Base-by-base conservation (phyloP, 2,329 filamentous ascomycete species). In the Plectosphaerella plurivora region DNA sequence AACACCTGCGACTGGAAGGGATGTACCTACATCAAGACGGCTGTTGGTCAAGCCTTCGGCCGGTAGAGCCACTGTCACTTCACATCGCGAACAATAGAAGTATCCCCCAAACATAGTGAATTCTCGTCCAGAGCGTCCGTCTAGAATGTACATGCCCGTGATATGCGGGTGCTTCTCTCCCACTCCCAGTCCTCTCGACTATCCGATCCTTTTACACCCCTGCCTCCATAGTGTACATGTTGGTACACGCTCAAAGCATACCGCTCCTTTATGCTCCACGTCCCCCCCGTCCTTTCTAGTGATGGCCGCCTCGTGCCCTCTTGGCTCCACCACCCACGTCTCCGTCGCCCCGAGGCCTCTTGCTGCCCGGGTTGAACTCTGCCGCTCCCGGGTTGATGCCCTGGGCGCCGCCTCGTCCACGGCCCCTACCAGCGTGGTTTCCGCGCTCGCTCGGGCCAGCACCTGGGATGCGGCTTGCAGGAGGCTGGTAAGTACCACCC, bases 311-410 rank as follows among this genome's bases (percentile, higher is more conserved):
- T 36, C 73, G 64, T 4, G 71, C 68, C 53, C 73, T 63, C 63
- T 75, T 75, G 4, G 70, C 71, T 18, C 72, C 72, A 16, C 65
- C 71, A 4, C 69, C 71, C 20, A 57, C 65, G 49, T 75, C 73
- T 1, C 68, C 70, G 51, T 84, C 81, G 47, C 82, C 79, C 50
- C 81, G 71, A 14, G 78, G 74, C 25, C 81, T 73, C 67, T 84
- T 84, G 58, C 74, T 79, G 4, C 81, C 79, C 9, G 78, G 76
- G 42, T 82, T 80, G 58, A 82, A 78, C 52, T 84, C 83, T 47
- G 74, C 70, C 10, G 77, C 81, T 12, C 68, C 68, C 1, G 76
- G 73, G 57, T 80, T 84, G 59, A 84, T 60, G 11, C 54, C 69
- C 6, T 64, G 61, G 5, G 62, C 62, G 37, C 72, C 68, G 22